Conservation (phyloP, 2,329 filamentous ascomycete genomes). For the Berkeleyomyces rouxiae region DNA sequence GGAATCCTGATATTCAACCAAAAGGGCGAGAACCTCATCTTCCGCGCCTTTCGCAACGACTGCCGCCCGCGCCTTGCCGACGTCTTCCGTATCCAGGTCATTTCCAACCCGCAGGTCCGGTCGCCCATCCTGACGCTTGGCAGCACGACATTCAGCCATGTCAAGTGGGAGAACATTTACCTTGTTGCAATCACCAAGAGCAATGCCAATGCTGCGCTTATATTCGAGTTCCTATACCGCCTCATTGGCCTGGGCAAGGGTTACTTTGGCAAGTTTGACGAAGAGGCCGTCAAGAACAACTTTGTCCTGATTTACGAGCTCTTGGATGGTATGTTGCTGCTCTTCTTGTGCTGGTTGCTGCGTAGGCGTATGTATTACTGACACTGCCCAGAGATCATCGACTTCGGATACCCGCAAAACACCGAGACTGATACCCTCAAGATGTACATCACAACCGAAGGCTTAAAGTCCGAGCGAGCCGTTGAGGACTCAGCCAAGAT, state of each 20-base stretch:
- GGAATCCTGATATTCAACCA: conserved; percentile 98
- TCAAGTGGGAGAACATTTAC: conserved; percentile 99
- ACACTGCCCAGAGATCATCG: conserved; percentile 64
- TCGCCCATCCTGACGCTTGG: conserved; percentile 94
- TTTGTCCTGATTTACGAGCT: conserved; percentile 98
- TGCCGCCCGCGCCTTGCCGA: conserved; percentile 94
- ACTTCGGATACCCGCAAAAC: conserved; percentile 98
- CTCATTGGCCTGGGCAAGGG: conserved; percentile 78
- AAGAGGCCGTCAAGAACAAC: conserved; percentile 99
- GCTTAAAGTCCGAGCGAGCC: conserved; percentile 77
- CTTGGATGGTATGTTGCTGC: conserved; percentile 51
- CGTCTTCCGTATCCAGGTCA: conserved; percentile 98
- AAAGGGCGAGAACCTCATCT: conserved; percentile 99
- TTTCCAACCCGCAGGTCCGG: conserved; percentile 92
- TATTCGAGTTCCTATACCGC: conserved; percentile 95
- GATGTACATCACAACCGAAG: conserved; percentile 99
- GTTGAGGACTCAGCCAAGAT: conserved; percentile 93
- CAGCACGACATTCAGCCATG: conserved; percentile 97
- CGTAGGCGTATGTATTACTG: not conserved
- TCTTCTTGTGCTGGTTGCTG: not conserved
- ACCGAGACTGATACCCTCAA: conserved; percentile 97
- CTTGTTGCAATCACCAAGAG: conserved; percentile 94
- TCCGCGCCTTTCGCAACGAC: conserved; percentile 96
- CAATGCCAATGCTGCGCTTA: conserved; percentile 94
- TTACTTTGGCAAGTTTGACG: conserved; percentile 98